phyloP scores from a whole-genome alignment of 1,284 basidiomycete genomes.

The Puccinia novopanici region DNA sequence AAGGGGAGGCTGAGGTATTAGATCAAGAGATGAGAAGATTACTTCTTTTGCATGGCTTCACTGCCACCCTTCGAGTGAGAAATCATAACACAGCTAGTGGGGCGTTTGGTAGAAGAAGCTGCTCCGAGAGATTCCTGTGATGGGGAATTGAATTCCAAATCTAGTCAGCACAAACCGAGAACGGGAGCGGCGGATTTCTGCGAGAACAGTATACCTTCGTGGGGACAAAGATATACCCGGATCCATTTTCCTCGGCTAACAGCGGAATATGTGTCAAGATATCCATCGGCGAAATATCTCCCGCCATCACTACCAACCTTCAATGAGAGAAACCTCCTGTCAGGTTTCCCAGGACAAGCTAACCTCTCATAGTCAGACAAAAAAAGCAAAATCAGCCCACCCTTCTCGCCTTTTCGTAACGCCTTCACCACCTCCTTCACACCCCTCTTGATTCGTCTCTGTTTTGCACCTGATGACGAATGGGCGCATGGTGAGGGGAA shows the following conservation, averaged over 20 bases:
- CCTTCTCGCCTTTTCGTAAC: slow-evolving; percentile 91
- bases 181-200: not conserved
- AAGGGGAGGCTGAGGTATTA: not conserved
- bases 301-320: slow-evolving; percentile 80
- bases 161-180: not conserved
- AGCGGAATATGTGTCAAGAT: slow-evolving; percentile 96
- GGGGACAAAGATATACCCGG: slow-evolving; percentile 76
- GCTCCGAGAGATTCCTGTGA: slow-evolving; percentile 88
- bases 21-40: not conserved
- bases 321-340: not conserved
- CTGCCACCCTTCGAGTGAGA: slow-evolving; percentile 55
- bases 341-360: not conserved
- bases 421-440: slow-evolving; percentile 97
- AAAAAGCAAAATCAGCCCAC: slow-evolving; percentile 61
- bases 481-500: not conserved
- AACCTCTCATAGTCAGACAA: too few species aligned
- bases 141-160: slow-evolving; percentile 63
- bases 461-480: slow-evolving; percentile 73
- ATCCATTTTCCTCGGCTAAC: slow-evolving; percentile 87
- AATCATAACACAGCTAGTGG: slow-evolving; percentile 96
- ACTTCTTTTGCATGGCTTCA: slow-evolving; percentile 45
- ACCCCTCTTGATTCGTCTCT: slow-evolving; percentile 85
- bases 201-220: slow-evolving; percentile 54
- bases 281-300: slow-evolving; percentile 96
- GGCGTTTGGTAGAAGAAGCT: slow-evolving; percentile 93